Conservation (phyloP, 306 rosid genomes). For the Corylus americana region DNA sequence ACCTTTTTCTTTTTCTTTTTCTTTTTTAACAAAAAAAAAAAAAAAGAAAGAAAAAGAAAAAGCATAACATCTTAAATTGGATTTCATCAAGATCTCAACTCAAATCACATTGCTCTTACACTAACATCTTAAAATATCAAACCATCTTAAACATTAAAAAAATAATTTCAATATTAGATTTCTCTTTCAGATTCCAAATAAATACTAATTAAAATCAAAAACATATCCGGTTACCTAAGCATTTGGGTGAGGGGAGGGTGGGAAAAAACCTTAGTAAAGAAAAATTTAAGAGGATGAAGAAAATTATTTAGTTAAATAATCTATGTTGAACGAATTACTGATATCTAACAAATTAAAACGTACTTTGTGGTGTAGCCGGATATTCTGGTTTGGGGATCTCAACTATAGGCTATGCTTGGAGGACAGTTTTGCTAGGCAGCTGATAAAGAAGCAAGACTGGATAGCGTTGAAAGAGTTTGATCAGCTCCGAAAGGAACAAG, state of each 20-base stretch:
- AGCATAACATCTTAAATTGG: not conserved
- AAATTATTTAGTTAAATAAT: not conserved
- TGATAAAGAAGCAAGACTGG: constrained; percentile 83
- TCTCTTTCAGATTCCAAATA: not conserved
- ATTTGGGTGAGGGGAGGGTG: not conserved
- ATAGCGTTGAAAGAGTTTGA: constrained; percentile 76
- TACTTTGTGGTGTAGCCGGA: constrained; percentile 60
- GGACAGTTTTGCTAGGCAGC: constrained; percentile 68
- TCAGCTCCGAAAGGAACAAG: constrained; percentile 72
- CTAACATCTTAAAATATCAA: not conserved
- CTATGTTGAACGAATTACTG: not conserved
- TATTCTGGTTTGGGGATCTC: constrained; percentile 97
- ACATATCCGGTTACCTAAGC: not conserved
- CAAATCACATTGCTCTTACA: not conserved
- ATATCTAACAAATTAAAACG: not conserved
- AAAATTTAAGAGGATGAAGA: not conserved
- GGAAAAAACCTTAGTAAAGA: not conserved
- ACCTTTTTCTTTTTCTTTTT: not conserved
- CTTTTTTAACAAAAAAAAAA: not conserved
- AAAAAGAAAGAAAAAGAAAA: too few species aligned
- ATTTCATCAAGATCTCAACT: not conserved
- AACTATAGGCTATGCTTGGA: constrained; percentile 92
- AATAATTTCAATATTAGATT: not conserved
- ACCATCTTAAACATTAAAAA: not conserved
- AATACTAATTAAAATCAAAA: not conserved